Evolutionary conservation across 2,329 filamentous ascomycete species (phyloP).

Genomic region (Basipetospora sp.): DNA sequence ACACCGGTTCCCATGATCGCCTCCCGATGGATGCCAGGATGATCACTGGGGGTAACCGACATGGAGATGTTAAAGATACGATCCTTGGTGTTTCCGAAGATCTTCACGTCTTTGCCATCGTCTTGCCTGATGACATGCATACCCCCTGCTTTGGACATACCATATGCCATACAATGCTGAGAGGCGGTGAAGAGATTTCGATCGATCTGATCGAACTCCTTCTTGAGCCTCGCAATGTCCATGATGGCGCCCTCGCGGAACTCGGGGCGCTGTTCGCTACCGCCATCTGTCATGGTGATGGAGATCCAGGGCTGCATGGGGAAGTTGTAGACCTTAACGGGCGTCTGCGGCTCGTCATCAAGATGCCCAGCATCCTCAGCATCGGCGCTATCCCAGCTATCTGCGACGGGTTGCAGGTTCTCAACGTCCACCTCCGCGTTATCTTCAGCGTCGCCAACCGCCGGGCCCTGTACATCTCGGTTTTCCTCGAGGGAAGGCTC

Average conservation of each 20-base stretch:
- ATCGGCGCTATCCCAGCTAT: conserved; percentile 83
- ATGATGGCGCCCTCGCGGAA: conserved; percentile 72
- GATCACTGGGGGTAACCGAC: conserved; percentile 50
- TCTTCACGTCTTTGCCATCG: conserved; percentile 77
- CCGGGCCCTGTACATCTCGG: conserved; percentile 1
- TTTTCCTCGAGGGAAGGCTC: conserved; percentile 3
- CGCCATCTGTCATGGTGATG: conserved; percentile 54
- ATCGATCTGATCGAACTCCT: conserved; percentile 95
- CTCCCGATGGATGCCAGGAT: conserved; percentile 49
- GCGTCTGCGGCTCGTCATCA: conserved; percentile 49
- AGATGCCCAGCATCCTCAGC: conserved; percentile 50
- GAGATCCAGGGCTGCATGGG: conserved; percentile 93
- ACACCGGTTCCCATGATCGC: conserved; percentile 83
- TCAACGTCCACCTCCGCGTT: conserved; percentile 12
- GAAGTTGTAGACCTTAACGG: conserved; percentile 81
- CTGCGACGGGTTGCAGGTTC: conserved; percentile 36
- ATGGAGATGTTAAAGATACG: conserved; percentile 89
- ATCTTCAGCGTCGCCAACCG: neutral
- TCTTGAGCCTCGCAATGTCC: conserved; percentile 88
- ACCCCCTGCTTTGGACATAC: conserved; percentile 82
- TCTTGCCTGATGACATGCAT: conserved; percentile 89
- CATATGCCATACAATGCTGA: conserved; percentile 83
- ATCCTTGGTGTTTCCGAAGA: conserved; percentile 83
- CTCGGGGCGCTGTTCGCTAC: conserved; percentile 40
- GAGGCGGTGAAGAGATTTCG: conserved; percentile 83